Evolutionary conservation across 2,329 filamentous ascomycete genomes (phyloP).

Genomic region (Alternaria incomplexa): DNA sequence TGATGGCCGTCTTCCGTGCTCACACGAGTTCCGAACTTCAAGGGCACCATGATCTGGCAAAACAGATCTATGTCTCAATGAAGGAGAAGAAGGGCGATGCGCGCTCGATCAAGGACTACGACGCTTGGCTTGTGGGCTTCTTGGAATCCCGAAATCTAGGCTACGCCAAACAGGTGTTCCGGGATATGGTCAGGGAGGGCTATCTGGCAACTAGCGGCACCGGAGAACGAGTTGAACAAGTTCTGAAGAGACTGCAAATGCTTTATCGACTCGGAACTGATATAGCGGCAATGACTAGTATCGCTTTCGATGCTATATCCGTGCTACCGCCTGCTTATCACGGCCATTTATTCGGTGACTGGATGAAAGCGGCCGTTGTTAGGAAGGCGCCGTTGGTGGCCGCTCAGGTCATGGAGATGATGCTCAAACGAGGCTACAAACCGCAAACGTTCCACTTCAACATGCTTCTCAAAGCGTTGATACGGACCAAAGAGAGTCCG

Average conservation of each 20-base stretch:
- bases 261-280: slow-evolving; percentile 38
- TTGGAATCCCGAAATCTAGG: slow-evolving; percentile 69
- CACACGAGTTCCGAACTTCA: slow-evolving; percentile 60
- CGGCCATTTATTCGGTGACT: slow-evolving; percentile 84
- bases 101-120: slow-evolving; percentile 77
- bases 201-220: slow-evolving; percentile 52
- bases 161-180: slow-evolving; percentile 77
- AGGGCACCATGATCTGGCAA: slow-evolving; percentile 59
- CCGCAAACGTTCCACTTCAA: slow-evolving; percentile 80
- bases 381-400: slow-evolving; percentile 67
- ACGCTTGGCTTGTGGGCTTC: slow-evolving; percentile 74
- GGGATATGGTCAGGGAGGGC: slow-evolving; percentile 79
- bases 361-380: slow-evolving; percentile 83
- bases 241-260: slow-evolving; percentile 34
- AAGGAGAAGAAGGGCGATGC: slow-evolving; percentile 63
- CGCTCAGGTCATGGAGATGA: slow-evolving; percentile 73
- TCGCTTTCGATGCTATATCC: slow-evolving; percentile 52
- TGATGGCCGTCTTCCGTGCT: slow-evolving; percentile 73
- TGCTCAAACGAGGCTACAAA: slow-evolving; percentile 71
- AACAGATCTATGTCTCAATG: slow-evolving; percentile 58
- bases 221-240: slow-evolving; percentile 18
- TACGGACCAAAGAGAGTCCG: slow-evolving; percentile 55
- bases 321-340: slow-evolving; percentile 64
- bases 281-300: slow-evolving; percentile 36
- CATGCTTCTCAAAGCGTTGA: slow-evolving; percentile 78